phyloP scores from a whole-genome alignment of 176 grass and related monocot genomes.

The Aegilops bicornis region DNA sequence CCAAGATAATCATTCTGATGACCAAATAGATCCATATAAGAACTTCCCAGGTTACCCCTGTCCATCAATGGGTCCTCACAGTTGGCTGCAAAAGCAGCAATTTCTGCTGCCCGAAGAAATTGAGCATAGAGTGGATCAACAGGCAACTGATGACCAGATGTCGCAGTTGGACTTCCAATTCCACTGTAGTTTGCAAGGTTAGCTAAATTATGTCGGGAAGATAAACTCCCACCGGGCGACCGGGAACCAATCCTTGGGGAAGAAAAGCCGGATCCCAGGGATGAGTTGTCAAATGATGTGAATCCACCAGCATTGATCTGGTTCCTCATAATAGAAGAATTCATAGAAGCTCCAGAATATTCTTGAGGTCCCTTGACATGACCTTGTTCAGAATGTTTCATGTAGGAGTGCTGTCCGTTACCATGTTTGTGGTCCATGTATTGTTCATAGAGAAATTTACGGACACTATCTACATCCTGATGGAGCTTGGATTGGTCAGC shows the following conservation, averaged over 20 bases:
- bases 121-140: conserved; percentile 57
- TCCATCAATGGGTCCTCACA: conserved; percentile 53
- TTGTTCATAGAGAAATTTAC: conserved; percentile 47
- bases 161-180: conserved; percentile 45
- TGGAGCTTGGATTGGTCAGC: conserved; percentile 57
- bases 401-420: conserved; percentile 44
- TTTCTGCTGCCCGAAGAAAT: conserved; percentile 30
- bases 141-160: conserved; percentile 46
- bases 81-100: conserved; percentile 43
- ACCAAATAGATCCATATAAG: conserved; percentile 63
- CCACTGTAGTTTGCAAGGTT: conserved; percentile 53
- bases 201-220: conserved; percentile 55
- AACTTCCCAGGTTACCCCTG: conserved; percentile 35
- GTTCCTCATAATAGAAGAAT: conserved; percentile 54
- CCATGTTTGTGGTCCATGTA: conserved; percentile 39
- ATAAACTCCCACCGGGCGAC: conserved; percentile 46
- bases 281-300: conserved; percentile 39
- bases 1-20: conserved; percentile 50
- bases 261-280: conserved; percentile 43
- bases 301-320: conserved; percentile 58
- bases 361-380: conserved; percentile 36
- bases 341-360: conserved; percentile 21
- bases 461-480: conserved; percentile 55
- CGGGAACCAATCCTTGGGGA: conserved; percentile 51
- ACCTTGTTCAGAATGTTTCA: conserved; percentile 38